Evolutionary conservation across 106 monocot species (phyloP).

Genomic region (Iris macrosiphon): DNA sequence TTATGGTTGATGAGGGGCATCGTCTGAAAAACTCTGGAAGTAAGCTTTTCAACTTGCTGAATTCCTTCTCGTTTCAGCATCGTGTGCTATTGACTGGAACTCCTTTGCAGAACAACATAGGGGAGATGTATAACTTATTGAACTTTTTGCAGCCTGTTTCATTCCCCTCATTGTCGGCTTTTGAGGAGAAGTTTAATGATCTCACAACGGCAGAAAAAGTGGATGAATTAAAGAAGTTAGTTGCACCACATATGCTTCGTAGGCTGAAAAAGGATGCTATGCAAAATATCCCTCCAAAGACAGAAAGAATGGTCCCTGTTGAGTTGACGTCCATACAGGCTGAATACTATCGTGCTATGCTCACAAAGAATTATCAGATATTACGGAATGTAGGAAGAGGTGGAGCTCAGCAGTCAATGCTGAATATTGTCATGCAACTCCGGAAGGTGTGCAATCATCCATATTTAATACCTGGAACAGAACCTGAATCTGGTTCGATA

Average conservation of each 20-base stretch:
- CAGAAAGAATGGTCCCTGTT: constrained; percentile 89
- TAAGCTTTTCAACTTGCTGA: constrained; percentile 85
- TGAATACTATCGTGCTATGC: constrained; percentile 94
- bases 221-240: constrained; percentile 94
- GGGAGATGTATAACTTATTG: constrained; percentile 93
- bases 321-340: constrained; percentile 93
- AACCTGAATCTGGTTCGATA: constrained; percentile 78
- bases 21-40: constrained; percentile 88
- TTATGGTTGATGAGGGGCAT: constrained; percentile 94
- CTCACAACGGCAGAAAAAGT: constrained; percentile 90
- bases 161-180: constrained; percentile 81
- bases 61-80: constrained; percentile 85
- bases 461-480: constrained; percentile 95
- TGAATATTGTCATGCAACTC: constrained; percentile 98
- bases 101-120: constrained; percentile 94
- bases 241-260: constrained; percentile 92
- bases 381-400: constrained; percentile 88
- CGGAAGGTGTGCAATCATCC: constrained; percentile 99
- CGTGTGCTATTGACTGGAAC: constrained; percentile 93
- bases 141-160: constrained; percentile 91
- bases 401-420: constrained; percentile 78
- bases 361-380: constrained; percentile 95
- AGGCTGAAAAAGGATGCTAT: constrained; percentile 94
- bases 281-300: constrained; percentile 98
- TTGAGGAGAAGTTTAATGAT: constrained; percentile 95